Evolutionary conservation across 2,329 filamentous ascomycete species (phyloP).

Genomic region (Curvularia spicifera): DNA sequence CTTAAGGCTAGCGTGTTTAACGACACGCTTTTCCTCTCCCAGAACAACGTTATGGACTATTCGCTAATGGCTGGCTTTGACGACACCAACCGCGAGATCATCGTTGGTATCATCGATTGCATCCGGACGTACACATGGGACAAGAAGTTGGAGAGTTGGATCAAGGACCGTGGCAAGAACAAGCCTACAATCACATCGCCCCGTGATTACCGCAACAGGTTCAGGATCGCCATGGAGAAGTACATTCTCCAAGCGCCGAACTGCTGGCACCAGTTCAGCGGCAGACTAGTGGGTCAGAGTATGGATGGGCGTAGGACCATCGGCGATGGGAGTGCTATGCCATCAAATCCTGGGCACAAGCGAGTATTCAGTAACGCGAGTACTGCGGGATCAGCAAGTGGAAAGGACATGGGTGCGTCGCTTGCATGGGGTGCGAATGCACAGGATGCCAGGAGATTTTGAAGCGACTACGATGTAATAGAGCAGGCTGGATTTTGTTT

Average conservation of each 20-base stretch:
- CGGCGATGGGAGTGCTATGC: conserved; percentile 15
- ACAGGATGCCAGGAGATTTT: background rate
- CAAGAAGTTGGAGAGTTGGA: conserved; percentile 99
- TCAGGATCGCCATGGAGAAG: conserved; percentile 95
- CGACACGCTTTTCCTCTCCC: conserved; percentile 91
- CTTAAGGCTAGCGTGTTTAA: conserved; percentile 94
- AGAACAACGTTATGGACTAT: conserved; percentile 99
- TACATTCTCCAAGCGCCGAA: conserved; percentile 78
- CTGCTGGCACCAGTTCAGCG: conserved; percentile 73
- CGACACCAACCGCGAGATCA: conserved; percentile 84
- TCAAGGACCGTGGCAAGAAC: conserved; percentile 91
- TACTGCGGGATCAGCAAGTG: conserved; percentile 4
- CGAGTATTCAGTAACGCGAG: conserved; percentile 23
- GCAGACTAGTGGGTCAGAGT: conserved; percentile 29
- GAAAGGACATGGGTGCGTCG: conserved; percentile 9
- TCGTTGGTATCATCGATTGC: conserved; percentile 96
- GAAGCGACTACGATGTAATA: background rate
- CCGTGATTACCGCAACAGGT: conserved; percentile 95
- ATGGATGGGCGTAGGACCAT: conserved; percentile 24
- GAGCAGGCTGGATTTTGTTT: background rate
- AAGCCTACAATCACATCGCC: conserved; percentile 95
- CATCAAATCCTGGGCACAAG: conserved; percentile 19
- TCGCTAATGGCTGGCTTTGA: conserved; percentile 98
- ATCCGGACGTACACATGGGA: conserved; percentile 99
- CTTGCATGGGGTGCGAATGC: background rate